Percentiles rank a stretch among this genome's conserved stretches.
Conservation (phyloP, 441 rosid genomes). For the Arabidopsis hybrid region DNA sequence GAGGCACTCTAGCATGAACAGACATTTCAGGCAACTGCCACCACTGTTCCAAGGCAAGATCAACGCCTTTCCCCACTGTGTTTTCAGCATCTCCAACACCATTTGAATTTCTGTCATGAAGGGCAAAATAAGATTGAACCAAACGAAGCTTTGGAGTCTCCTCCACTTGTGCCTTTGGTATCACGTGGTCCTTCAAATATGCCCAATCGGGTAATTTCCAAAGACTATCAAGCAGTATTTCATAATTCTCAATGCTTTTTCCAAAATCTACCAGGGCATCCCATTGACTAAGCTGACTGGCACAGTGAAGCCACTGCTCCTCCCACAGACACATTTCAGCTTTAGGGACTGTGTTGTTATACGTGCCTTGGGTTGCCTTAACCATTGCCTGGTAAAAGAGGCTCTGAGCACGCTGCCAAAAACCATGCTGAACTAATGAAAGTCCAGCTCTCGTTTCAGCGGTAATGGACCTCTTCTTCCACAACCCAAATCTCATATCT, state of each 20-base stretch:
- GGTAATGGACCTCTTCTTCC: conserved; percentile 96
- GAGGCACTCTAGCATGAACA: conserved; percentile 95
- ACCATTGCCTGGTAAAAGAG: conserved; percentile 98
- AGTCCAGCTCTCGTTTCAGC: conserved; percentile 99
- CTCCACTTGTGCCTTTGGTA: conserved; percentile 99
- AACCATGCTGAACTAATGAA: conserved; percentile 98
- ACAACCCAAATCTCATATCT: conserved; percentile 99
- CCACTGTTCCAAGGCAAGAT: conserved; percentile 98
- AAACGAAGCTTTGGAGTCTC: conserved; percentile 97
- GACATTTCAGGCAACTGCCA: conserved; percentile 99
- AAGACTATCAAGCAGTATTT: conserved; percentile 92
- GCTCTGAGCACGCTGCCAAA: conserved; percentile 95
- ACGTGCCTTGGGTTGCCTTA: conserved; percentile 99
- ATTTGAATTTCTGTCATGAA: conserved; percentile 85
- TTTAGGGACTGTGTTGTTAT: conserved; percentile 95
- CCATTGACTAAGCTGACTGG: conserved; percentile 98
- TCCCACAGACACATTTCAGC: conserved; percentile 99
- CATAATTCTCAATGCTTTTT: conserved; percentile 92
- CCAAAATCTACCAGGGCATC: conserved; percentile 98
- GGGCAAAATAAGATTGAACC: conserved; percentile 91
- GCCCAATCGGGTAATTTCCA: conserved; percentile 99
- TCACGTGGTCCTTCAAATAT: conserved; percentile 93
- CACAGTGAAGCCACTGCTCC: conserved; percentile 99
- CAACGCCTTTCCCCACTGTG: conserved; percentile 92
- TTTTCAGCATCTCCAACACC: conserved; percentile 95